Conservation (phyloP, 495 filamentous ascomycete species). For the Cudoniella acicularis region DNA sequence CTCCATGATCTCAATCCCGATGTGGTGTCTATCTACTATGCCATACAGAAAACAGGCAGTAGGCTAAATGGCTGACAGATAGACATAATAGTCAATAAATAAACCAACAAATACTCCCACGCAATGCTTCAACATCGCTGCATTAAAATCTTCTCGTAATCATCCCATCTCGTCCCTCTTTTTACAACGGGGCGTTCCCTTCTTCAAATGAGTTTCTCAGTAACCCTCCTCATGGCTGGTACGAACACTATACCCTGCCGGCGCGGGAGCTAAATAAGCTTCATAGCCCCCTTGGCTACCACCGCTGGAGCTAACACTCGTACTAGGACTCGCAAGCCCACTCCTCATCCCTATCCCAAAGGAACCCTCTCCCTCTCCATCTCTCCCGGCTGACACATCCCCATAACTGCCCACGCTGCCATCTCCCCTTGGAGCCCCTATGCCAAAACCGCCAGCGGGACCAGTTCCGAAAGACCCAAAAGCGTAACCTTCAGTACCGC, state of each 20-base stretch:
- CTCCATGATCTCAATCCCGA: no score
- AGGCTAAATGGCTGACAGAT: no score
- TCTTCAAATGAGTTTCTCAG: neutral
- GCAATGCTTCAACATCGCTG: no score
- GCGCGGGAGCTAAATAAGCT: constrained; percentile 10
- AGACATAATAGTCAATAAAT: no score
- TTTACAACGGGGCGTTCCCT: neutral
- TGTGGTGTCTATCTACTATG: no score
- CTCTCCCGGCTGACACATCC: neutral
- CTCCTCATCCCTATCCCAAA: constrained; percentile 16
- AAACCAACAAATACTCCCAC: no score
- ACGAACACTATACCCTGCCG: neutral
- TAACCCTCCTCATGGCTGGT: constrained; percentile 8
- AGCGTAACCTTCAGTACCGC: constrained; percentile 18
- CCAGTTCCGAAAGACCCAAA: constrained; percentile 18
- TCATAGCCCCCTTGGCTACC: constrained; percentile 21
- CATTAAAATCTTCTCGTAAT: no score
- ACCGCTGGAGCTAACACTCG: constrained; percentile 21
- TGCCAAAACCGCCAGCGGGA: constrained; percentile 10
- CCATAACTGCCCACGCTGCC: constrained; percentile 16
- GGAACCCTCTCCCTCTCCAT: constrained; percentile 6
- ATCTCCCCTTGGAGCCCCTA: constrained; percentile 19
- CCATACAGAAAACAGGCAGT: no score
- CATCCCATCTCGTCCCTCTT: no score
- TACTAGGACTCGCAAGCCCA: constrained; percentile 28